These are phyloP conservation scores for Aspergillus transmontanensis DNA, from an alignment of 2,329 filamentous ascomycete genomes.

Conservation along the genomic window DNA sequence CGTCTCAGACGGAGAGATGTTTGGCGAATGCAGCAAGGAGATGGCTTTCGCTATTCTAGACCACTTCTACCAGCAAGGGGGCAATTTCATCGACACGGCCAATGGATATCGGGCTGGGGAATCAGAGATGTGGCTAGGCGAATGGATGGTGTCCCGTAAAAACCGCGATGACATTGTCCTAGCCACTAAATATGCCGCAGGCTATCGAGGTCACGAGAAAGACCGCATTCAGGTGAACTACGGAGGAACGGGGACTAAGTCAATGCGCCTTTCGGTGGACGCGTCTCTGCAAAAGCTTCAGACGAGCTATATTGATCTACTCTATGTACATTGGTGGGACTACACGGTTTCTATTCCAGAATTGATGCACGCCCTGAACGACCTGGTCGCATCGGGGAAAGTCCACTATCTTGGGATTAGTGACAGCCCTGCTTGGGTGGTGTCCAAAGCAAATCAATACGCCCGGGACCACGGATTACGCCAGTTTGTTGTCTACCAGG, in stretches of 20 bases:
- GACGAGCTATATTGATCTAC: constrained; percentile 40
- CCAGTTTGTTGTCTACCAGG: constrained; percentile 72
- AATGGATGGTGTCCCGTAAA: neutral
- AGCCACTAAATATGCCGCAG: neutral
- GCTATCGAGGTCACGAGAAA: neutral
- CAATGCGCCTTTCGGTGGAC: constrained; percentile 30
- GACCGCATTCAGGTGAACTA: constrained; percentile 43
- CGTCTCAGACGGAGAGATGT: too few relatives aligned
- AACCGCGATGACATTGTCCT: neutral
- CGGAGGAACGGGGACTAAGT: constrained; percentile 40
- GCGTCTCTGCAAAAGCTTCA: constrained; percentile 33
- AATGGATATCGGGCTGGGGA: neutral
- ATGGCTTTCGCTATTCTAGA: too few relatives aligned
- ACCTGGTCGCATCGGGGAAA: constrained; percentile 62
- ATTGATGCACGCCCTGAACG: constrained; percentile 68
- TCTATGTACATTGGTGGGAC: constrained; percentile 58
- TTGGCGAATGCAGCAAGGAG: too few relatives aligned
- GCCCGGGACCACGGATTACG: constrained; percentile 70
- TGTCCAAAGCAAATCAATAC: constrained; percentile 55
- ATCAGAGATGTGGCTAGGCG: neutral
- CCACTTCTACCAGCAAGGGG: neutral
- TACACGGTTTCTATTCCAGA: constrained; percentile 65
- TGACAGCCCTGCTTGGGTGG: constrained; percentile 69
- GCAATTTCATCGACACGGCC: neutral
- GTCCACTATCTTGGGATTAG: constrained; percentile 69